Conservation (phyloP, 768 basidiomycete species). For the Polyporus arcularius region DNA sequence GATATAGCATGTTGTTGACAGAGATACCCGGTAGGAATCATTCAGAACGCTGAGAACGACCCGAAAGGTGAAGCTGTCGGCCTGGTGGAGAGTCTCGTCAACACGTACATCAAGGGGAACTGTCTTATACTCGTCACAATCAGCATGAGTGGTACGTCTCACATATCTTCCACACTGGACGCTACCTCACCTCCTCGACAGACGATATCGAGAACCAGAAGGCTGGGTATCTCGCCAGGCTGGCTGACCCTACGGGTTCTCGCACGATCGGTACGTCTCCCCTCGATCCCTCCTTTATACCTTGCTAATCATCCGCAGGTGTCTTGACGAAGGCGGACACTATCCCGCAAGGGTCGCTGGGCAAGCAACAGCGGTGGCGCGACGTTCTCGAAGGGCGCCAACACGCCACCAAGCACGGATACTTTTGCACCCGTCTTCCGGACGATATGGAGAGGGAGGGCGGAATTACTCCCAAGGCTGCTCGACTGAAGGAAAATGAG, state of each 20-base stretch:
- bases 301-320: no score
- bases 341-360: no score
- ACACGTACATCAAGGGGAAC: constrained; percentile 58
- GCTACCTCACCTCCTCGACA: constrained; percentile 27
- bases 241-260: constrained; percentile 57
- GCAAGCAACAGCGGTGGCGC: no score
- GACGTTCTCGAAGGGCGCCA: no score
- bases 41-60: not conserved
- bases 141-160: constrained; percentile 12
- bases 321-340: no score
- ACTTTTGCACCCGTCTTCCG: no score
- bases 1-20: no score
- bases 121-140: constrained; percentile 61
- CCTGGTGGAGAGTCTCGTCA: constrained; percentile 58
- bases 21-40: not conserved
- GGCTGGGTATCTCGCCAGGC: constrained; percentile 60
- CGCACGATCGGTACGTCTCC: constrained; percentile 63
- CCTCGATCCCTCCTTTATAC: no score
- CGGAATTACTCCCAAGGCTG: no score
- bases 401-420: no score
- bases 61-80: constrained; percentile 30
- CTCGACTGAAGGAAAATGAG: no score
- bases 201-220: constrained; percentile 82
- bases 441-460: no score
- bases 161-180: constrained; percentile 31